Evolutionary conservation across 176 grass and related monocot species (phyloP).

Genomic region (Oropetium thomaeum): DNA sequence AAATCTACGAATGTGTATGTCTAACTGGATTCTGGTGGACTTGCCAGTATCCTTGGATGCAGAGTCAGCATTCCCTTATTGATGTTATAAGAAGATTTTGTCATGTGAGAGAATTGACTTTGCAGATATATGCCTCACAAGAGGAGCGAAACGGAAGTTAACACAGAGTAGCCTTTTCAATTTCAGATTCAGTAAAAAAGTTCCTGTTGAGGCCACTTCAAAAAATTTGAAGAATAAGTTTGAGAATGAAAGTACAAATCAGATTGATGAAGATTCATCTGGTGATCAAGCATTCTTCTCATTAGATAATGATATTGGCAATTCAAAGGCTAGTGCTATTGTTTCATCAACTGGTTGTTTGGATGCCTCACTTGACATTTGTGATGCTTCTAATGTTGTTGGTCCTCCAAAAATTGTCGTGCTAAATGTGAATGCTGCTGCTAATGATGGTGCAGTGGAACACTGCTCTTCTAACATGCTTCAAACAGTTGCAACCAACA

Average conservation of each 20-base stretch:
- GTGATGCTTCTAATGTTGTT: not conserved
- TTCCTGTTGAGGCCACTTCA: not conserved
- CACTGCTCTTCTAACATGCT: not conserved
- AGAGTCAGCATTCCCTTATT: not conserved
- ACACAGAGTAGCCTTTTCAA: constrained; percentile 83
- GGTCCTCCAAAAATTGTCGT: constrained; percentile 1
- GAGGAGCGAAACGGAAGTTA: constrained; percentile 68
- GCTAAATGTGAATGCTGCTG: not conserved
- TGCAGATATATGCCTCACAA: constrained; percentile 79
- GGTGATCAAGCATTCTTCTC: not conserved
- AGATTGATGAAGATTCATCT: not conserved
- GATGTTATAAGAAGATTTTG: not conserved
- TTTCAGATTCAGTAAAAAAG: constrained; percentile 61
- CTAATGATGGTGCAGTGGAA: not conserved
- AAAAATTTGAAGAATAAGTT: constrained; percentile 7
- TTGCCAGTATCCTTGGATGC: not conserved
- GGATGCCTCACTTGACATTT: constrained; percentile 29
- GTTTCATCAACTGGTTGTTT: constrained; percentile 20
- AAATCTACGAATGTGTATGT: not conserved
- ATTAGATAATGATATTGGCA: not conserved
- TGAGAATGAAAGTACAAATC: not conserved
- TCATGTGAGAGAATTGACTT: not conserved
- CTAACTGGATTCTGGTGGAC: not conserved
- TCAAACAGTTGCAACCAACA: constrained; percentile 12
- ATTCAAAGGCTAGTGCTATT: constrained; percentile 8